Evolutionary conservation across 352 stramenopile genomes (phyloP), one percentile per base, ranked within the genome.

Genomic region (Globisporangium ultimum): DNA sequence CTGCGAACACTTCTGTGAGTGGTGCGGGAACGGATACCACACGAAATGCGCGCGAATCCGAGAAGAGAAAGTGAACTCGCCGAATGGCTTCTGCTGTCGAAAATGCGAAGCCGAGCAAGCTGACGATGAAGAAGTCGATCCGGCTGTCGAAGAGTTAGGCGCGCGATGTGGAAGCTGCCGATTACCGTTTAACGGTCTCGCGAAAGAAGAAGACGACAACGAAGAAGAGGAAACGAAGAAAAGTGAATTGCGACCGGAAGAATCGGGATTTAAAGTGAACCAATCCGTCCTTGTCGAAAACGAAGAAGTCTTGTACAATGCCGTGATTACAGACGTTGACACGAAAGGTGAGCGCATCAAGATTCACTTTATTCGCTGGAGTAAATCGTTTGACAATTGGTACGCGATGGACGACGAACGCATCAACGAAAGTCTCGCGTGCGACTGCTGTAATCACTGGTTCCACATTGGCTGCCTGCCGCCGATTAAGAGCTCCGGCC

Each of bases 381-480:
- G 76, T 65, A 95, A 95, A 51, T 90, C 83, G 60, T 95, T 95
- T 57, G 85, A 95, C 49, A 80, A 91, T 59, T 95, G 85, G 85
- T 95, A 95, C 64, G 71, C 83, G 12, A 95, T 95, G 85, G 85
- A 95, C 61, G 85, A 95, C 64, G 85, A 95, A 57, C 83, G 82
- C 58, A 91, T 95, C 52, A 95, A 95, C 61, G 85, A 95, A 60
- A 91, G 81, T 58, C 68, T 95, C n/a, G 85, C 85, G 17, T 95
- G 85, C 73, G 85, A 95, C 60, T 90, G 85, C 68, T 95, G 85
- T 65, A 95, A 95, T 64, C 72, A 80, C 14, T 95, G 85, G 85
- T 95, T 95, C 63, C 85, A 95, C 63, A 95, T 95, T 41, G 81
- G 78, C 51, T 95, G 85, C 49, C 55, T 95, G 15, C 85, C 85